These are phyloP conservation scores for Chalciporus sphaerocephalus DNA, from an alignment of 768 basidiomycete genomes.

Conservation along the genomic window DNA sequence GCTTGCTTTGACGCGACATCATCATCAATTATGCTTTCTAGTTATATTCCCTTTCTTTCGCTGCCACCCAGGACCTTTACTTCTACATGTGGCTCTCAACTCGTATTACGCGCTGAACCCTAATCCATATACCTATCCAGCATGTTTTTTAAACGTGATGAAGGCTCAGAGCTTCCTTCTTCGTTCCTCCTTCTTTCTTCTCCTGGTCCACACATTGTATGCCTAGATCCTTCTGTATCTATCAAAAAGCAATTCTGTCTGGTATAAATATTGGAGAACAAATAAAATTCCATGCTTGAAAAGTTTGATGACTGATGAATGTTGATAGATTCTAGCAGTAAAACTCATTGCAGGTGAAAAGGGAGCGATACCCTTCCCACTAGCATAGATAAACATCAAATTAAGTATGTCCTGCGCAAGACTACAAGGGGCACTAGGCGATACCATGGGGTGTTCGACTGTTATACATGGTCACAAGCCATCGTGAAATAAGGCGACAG, in stretches of 20 bases:
- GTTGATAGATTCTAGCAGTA: too few relatives aligned
- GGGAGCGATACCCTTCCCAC: too few relatives aligned
- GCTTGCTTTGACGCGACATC: slow-evolving; percentile 11
- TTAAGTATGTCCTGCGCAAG: too few relatives aligned
- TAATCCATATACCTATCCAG: neutral
- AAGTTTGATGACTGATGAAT: too few relatives aligned
- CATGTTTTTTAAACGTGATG: slow-evolving; percentile 15
- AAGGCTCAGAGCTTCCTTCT: slow-evolving; percentile 9
- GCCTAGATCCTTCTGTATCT: slow-evolving; percentile 19
- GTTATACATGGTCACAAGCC: too few relatives aligned
- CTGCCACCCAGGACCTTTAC: slow-evolving; percentile 9
- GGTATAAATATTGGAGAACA: too few relatives aligned
- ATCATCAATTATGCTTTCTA: slow-evolving; percentile 5
- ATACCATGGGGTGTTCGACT: too few relatives aligned
- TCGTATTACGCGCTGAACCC: neutral
- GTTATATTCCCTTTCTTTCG: slow-evolving; percentile 7
- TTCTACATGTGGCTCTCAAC: neutral
- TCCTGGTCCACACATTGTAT: slow-evolving; percentile 20
- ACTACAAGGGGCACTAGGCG: too few relatives aligned
- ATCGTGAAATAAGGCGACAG: too few relatives aligned
- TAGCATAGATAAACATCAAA: too few relatives aligned
- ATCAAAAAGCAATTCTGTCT: slow-evolving; percentile 3
- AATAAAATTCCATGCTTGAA: too few relatives aligned
- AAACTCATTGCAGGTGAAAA: too few relatives aligned
- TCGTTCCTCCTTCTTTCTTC: slow-evolving; percentile 8